phyloP scores from a whole-genome alignment of 768 basidiomycete species.

The Leucosporidium creatinivorum region DNA sequence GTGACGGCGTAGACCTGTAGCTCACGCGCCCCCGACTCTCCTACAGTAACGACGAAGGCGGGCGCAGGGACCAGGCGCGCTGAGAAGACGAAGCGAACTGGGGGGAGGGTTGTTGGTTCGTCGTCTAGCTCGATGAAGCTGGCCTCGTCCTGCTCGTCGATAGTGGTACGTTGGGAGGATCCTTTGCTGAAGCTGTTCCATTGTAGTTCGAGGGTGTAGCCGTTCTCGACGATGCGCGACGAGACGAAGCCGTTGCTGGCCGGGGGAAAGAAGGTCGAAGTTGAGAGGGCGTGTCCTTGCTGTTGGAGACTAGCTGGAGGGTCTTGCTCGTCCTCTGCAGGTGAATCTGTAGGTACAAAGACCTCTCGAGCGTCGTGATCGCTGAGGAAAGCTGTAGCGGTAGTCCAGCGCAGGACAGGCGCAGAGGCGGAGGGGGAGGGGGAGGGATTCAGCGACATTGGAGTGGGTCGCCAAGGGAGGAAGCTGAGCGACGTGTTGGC shows the following conservation, averaged over 20 bases:
- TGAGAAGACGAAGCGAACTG: constrained; percentile 55
- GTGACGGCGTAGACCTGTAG: constrained; percentile 68
- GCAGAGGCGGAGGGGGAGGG: constrained; percentile 8
- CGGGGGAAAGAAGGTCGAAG: constrained; percentile 54
- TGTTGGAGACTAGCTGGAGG: constrained; percentile 41
- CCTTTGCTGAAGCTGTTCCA: constrained; percentile 48
- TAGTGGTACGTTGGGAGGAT: neutral
- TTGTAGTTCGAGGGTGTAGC: constrained; percentile 64
- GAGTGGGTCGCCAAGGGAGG: neutral
- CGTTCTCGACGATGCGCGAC: constrained; percentile 65
- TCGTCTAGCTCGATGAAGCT: neutral
- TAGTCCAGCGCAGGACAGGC: neutral
- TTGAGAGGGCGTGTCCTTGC: constrained; percentile 65
- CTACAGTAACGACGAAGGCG: constrained; percentile 3
- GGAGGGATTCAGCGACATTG: neutral
- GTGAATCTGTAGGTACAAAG: neutral
- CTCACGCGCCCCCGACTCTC: neutral
- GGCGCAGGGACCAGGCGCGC: constrained; percentile 15
- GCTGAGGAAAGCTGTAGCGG: constrained; percentile 18
- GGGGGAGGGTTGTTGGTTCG: constrained; percentile 50
- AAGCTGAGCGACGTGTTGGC: neutral
- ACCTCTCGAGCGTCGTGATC: constrained; percentile 2
- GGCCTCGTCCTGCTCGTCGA: neutral
- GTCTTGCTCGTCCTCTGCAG: constrained; percentile 1
- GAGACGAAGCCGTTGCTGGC: constrained; percentile 54